phyloP scores from a whole-genome alignment of 441 rosid genomes.

The Biscutella auriculata region DNA sequence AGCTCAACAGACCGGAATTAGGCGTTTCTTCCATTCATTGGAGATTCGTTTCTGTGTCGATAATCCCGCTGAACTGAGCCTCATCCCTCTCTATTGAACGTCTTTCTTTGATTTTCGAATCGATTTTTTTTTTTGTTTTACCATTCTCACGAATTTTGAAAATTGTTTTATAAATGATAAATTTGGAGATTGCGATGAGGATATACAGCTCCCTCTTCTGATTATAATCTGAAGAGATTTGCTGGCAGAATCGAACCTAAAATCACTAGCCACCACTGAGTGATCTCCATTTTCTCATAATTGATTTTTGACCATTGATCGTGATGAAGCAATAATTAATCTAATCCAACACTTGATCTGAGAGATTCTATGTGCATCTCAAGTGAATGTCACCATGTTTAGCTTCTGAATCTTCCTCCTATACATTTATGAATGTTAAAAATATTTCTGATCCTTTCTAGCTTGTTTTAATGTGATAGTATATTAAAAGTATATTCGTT shows the following conservation, averaged over 20 bases:
- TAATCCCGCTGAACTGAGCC: conserved; percentile 79
- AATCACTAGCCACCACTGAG: conserved; percentile 52
- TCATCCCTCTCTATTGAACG: not conserved
- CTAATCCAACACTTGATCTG: conserved; percentile 91
- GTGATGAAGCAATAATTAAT: conserved; percentile 35
- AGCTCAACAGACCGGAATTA: conserved; percentile 96
- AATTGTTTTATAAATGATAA: not conserved
- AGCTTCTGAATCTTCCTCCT: conserved; percentile 52
- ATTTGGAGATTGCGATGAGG: conserved; percentile 45
- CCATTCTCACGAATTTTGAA: not conserved
- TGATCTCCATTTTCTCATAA: conserved; percentile 9
- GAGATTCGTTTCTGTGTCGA: conserved; percentile 63
- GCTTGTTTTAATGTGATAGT: no score
- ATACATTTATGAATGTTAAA: no score
- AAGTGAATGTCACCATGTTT: conserved; percentile 28
- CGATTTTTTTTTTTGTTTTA: no score
- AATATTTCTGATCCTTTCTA: no score
- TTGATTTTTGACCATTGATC: not conserved
- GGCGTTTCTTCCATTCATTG: conserved; percentile 8
- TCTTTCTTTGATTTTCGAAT: not conserved
- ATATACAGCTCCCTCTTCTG: conserved; percentile 75
- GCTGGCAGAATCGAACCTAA: conserved; percentile 93
- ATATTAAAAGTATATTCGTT: no score
- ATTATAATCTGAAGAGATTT: conserved; percentile 37
- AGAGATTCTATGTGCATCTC: conserved; percentile 21